Conservation (phyloP, 177 flowering plant species). For the Vitis hybrid region DNA sequence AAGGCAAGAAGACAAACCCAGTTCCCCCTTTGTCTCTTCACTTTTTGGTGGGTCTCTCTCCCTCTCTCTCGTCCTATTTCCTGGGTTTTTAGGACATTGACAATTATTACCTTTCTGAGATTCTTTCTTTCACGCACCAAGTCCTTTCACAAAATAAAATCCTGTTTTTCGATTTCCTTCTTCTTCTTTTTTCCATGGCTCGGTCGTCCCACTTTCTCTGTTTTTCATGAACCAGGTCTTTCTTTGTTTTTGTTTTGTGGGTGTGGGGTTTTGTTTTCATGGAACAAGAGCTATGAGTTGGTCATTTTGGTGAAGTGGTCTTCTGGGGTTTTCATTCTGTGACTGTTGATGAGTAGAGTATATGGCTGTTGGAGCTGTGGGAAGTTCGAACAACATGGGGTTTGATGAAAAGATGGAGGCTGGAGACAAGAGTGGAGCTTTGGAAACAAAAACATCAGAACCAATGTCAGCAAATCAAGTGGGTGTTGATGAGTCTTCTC, state of each 20-base stretch:
- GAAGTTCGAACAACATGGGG: slow-evolving; percentile 32
- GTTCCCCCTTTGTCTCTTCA: neutral
- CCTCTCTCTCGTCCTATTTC: neutral
- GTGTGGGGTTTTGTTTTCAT: neutral
- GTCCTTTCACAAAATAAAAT: neutral
- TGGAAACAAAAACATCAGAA: neutral
- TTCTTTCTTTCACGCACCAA: neutral
- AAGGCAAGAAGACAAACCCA: slow-evolving; percentile 7
- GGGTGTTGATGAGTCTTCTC: slow-evolving; percentile 23
- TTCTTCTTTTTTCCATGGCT: neutral
- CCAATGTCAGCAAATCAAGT: neutral
- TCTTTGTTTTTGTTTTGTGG: neutral
- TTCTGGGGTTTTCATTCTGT: neutral
- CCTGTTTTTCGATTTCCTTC: neutral
- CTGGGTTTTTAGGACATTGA: neutral
- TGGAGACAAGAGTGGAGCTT: slow-evolving; percentile 7
- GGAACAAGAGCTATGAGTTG: neutral
- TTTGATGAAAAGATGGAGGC: slow-evolving; percentile 23
- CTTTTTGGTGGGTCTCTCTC: neutral
- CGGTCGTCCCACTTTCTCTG: neutral
- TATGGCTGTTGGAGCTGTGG: slow-evolving; percentile 22
- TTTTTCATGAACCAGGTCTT: neutral
- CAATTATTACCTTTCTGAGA: slow-evolving; percentile 6
- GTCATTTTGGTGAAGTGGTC: neutral
- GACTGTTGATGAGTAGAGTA: slow-evolving; percentile 22